Conservation (phyloP, 768 basidiomycete species). For the Strobilomyces confusus region DNA sequence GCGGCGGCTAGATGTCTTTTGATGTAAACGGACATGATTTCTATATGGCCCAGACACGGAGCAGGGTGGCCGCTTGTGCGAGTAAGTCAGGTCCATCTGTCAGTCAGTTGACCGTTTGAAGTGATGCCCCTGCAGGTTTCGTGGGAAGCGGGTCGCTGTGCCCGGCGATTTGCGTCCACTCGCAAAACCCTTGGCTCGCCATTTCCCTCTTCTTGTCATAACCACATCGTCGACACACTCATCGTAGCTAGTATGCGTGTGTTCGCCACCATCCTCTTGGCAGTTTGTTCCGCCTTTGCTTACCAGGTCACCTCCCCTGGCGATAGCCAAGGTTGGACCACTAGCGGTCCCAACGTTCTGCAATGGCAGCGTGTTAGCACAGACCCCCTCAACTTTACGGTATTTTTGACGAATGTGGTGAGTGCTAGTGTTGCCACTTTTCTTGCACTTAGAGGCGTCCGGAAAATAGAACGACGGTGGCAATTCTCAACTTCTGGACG, state of each 20-base stretch:
- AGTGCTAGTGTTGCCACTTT: conserved; percentile 6
- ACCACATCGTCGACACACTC: background rate
- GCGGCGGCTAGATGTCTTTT: background rate
- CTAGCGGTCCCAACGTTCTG: conserved; percentile 48
- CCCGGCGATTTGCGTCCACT: conserved; percentile 8
- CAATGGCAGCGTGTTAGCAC: conserved; percentile 63
- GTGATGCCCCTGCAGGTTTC: background rate
- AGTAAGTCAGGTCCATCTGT: background rate
- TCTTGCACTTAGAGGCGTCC: background rate
- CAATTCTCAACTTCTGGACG: conserved; percentile 45
- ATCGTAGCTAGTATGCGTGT: conserved; percentile 39
- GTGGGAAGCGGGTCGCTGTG: conserved; percentile 22
- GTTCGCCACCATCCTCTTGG: conserved; percentile 41
- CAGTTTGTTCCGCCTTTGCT: conserved; percentile 56
- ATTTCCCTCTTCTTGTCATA: background rate
- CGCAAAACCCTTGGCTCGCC: background rate
- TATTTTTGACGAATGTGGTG: conserved; percentile 63
- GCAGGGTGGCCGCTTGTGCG: conserved; percentile 2
- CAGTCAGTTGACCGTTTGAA: background rate
- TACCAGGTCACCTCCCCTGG: conserved; percentile 57
- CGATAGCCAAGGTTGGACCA: conserved; percentile 50
- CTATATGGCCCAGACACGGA: background rate
- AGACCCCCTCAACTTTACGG: conserved; percentile 66
- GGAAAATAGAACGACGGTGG: conserved; percentile 34
- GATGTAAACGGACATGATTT: conserved; percentile 8